These are phyloP conservation scores for Fusarium camptoceras DNA, from an alignment of 2,329 filamentous ascomycete genomes.

Conservation along the genomic window DNA sequence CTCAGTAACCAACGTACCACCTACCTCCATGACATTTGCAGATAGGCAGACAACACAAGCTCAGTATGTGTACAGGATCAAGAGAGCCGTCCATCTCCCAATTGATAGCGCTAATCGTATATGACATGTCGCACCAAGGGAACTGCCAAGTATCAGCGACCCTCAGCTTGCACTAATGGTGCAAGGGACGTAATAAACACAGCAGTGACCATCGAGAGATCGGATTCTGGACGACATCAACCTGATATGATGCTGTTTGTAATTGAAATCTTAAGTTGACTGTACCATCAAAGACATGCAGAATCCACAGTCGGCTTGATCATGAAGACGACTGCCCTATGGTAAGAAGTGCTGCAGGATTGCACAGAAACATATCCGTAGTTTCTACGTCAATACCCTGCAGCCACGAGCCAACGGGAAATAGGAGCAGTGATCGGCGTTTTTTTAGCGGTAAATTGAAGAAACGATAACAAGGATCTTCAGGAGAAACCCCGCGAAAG, in stretches of 20 bases:
- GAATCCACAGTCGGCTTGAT: neutral
- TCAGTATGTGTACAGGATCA: neutral
- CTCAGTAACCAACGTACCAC: too few relatives aligned
- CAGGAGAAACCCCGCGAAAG: slow-evolving; percentile 18
- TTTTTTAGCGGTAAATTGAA: slow-evolving; percentile 11
- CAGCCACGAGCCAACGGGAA: slow-evolving; percentile 18
- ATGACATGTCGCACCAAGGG: slow-evolving; percentile 6
- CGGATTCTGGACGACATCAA: neutral
- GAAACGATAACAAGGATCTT: slow-evolving; percentile 19
- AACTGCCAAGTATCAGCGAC: neutral
- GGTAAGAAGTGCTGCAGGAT: neutral
- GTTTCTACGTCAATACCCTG: slow-evolving; percentile 1
- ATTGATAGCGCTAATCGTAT: neutral
- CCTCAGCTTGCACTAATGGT: neutral
- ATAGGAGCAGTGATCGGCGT: slow-evolving; percentile 19
- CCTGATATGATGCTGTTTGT: neutral
- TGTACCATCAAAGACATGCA: neutral
- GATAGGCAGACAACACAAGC: neutral
- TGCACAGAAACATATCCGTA: slow-evolving; percentile 15
- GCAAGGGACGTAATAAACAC: neutral
- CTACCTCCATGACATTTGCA: neutral
- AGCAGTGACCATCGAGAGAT: neutral
- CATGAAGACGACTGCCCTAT: neutral
- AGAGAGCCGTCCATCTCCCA: neutral
- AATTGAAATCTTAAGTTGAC: neutral